Evolutionary conservation across 345 rosid species (phyloP).

Genomic region (Luvunga scandens): DNA sequence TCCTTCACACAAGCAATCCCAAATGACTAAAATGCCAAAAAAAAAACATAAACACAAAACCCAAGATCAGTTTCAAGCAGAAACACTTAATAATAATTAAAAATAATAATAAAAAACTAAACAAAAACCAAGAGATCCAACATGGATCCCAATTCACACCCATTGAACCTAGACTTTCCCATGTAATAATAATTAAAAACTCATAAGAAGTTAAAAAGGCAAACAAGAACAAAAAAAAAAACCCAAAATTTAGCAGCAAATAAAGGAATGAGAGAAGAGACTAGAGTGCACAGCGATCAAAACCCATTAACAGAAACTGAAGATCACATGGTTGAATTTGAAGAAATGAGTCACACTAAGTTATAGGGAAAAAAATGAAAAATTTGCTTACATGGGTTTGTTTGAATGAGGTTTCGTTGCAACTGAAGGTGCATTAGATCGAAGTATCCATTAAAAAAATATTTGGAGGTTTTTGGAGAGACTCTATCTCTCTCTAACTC

Average conservation of each 20-base stretch:
- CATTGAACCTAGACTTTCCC: slow-evolving; percentile 60
- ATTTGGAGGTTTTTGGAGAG: slow-evolving; percentile 21
- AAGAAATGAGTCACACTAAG: slow-evolving; percentile 30
- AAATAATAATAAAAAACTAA: slow-evolving; percentile 19
- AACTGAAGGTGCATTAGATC: slow-evolving; percentile 42
- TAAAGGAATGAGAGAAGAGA: slow-evolving; percentile 24
- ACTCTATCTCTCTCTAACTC: slow-evolving; percentile 16
- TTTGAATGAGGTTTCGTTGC: slow-evolving; percentile 44
- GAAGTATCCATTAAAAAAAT: slow-evolving; percentile 37
- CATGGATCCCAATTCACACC: slow-evolving; percentile 81
- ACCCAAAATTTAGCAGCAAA: slow-evolving; percentile 30
- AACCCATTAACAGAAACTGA: slow-evolving; percentile 28
- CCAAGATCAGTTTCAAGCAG: slow-evolving; percentile 45
- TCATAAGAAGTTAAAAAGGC: not conserved
- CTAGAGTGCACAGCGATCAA: slow-evolving; percentile 21
- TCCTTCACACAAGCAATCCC: slow-evolving; percentile 59
- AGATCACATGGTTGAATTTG: slow-evolving; percentile 48
- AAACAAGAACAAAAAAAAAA: not conserved
- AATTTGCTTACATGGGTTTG: slow-evolving; percentile 48
- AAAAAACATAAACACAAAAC: slow-evolving; percentile 37
- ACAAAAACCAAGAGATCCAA: slow-evolving; percentile 63
- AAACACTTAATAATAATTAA: slow-evolving; percentile 22
- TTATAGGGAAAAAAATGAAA: not conserved
- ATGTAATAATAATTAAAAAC: slow-evolving; percentile 20
- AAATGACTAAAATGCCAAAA: slow-evolving; percentile 18